Base-by-base conservation (phyloP, 371 early-diverging fungal species). In the Mortierella sp. region DNA sequence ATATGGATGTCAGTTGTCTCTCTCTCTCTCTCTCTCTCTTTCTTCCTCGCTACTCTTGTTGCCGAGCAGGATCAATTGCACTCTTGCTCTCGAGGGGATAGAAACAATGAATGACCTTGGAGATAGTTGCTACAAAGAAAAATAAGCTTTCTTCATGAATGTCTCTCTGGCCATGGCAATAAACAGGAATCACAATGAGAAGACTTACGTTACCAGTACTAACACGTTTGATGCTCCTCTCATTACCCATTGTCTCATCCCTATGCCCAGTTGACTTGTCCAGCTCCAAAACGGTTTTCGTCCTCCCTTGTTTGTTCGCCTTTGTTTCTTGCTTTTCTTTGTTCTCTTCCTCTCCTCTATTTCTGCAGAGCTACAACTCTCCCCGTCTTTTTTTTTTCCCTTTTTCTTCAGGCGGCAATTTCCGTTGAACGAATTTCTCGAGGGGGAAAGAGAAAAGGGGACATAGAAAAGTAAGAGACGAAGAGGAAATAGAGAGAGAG, bases 341-440 rank as follows among this genome's bases (percentile, higher is more conserved):
- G 37, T 34, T 50, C 14, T 67, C 67, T 67, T 40, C 6, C 3
- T 61, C 64, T 21, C 64, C 34, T 34, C 34, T 61, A 0, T 34
- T 61, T 61, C 31, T 37, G 21, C 54, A 54, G 21, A 61, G 31
- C 19, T 34, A 19, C 3, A 40, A 24, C 19, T 67, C 40, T 67
- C 67, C 40, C 67, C 67, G 67, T 40, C 43, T 67, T 67, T 67
- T 40, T 67, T 34, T 37, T 8, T 61, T 34, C 19, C 19, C 31
- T 61, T 55, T 10, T 24, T 55, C 26, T n/a, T 28, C 67, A 37
- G 67, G 6, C 67, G 34, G 24, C 34, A 67, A 37, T 67, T 37
- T 19, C 67, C 67, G 40, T 40, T 67, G 40, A 67, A 40, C 67
- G 67, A 67, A 40, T 24, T 67, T 67, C 67, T 67, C 67, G n/a